phyloP scores from a whole-genome alignment of 495 filamentous ascomycete genomes.

The Aspergillus asperescens region DNA sequence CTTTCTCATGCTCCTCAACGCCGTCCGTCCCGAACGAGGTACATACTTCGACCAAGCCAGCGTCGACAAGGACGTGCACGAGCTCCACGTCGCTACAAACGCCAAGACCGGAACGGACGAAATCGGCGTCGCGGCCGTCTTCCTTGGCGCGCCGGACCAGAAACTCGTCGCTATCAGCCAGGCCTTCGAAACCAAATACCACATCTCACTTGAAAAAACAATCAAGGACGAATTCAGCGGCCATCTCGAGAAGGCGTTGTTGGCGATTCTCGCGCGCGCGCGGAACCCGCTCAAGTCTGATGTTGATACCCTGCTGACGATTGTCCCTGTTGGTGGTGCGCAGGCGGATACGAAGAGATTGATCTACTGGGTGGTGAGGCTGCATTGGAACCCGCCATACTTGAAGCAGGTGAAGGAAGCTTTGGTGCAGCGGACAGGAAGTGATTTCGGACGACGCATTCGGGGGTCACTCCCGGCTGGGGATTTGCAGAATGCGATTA shows the following conservation, averaged over 20 bases:
- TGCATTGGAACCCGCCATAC: slow-evolving; percentile 15
- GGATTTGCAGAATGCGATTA: slow-evolving; percentile 8
- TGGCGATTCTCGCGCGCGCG: slow-evolving; percentile 60
- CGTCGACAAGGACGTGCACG: slow-evolving; percentile 61
- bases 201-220: slow-evolving; percentile 9
- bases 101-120: slow-evolving; percentile 60
- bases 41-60: slow-evolving; percentile 59
- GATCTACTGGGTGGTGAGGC: slow-evolving; percentile 15
- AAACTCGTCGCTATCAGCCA: slow-evolving; percentile 68
- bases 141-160: slow-evolving; percentile 61
- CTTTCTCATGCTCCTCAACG: slow-evolving; percentile 69
- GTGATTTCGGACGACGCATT: slow-evolving; percentile 2
- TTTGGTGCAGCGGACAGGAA: slow-evolving; percentile 5
- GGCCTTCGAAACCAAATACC: slow-evolving; percentile 52
- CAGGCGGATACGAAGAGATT: slow-evolving; percentile 6
- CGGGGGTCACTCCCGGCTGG: background rate
- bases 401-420: slow-evolving; percentile 9
- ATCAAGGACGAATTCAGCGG: slow-evolving; percentile 60
- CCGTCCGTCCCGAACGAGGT: slow-evolving; percentile 60
- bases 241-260: slow-evolving; percentile 72
- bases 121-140: slow-evolving; percentile 61
- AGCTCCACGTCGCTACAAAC: slow-evolving; percentile 64
- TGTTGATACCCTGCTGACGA: slow-evolving; percentile 42
- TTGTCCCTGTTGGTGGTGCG: background rate
- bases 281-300: slow-evolving; percentile 67